Evolutionary conservation across 2,329 filamentous ascomycete genomes (phyloP), one percentile per base, ranked within the genome.

Genomic region (Aspergillus proliferans): DNA sequence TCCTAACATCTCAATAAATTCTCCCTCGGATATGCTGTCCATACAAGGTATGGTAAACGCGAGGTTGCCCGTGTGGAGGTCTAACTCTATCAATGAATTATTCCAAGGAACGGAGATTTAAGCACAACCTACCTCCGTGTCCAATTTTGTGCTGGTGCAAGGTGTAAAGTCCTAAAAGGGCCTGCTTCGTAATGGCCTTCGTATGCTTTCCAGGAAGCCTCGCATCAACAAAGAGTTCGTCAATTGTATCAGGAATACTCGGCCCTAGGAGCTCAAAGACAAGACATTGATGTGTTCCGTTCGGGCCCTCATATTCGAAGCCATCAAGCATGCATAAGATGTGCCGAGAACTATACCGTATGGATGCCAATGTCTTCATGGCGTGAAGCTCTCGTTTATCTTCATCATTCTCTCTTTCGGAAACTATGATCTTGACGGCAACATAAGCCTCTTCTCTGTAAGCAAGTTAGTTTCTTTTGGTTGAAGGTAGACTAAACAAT

Each of bases 211-310:
- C 65, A 4, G 72, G 71, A 46, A 75, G 58, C 61, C 72, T 62
- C 59, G 59, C 51, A 51, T 60, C 55, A 53, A 55, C 19, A 4
- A 40, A 18, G 38, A 15, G 18, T 40, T 15, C 9, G 5, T 40
- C 18, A 6, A 40, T 40, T 19, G 19, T 19, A 49, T 66, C 59
- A 9, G 69, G 63, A 15, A 74, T 60, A 55, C 59, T 74, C 6
- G 71, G 65, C 2, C 70, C 71, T 24, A 74, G 47, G n/a, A 71
- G 57, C 39, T 74, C 66, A 42, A 69, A 64, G 5, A 77, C 67
- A 0, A 76, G 56, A 54, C 73, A 77, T n/a, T 62, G 53, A 52
- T 78, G 74, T 2, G 28, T 60, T 9, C 74, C 72, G 57, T 77
- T 77, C 6, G 72, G 72, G 8, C 75, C 72, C 2, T 55, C 39